These are phyloP conservation scores for Aspergillus sp. DNA, from an alignment of 2,329 filamentous ascomycete genomes.

Conservation along the genomic window DNA sequence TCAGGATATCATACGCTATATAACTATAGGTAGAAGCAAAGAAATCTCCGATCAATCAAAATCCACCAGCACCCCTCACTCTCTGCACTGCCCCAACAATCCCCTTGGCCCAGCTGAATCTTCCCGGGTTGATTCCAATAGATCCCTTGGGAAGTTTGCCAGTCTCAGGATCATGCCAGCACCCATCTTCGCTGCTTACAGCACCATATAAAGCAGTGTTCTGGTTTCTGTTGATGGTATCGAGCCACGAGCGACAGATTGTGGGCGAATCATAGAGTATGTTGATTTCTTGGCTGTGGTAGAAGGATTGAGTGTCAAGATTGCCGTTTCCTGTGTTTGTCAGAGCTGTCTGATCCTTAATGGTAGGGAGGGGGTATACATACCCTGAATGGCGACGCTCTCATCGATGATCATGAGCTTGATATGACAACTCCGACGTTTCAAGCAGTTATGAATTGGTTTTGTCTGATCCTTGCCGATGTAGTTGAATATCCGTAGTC, in stretches of 20 bases:
- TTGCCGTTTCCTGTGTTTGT: slow-evolving; percentile 57
- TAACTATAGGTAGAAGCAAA: not conserved
- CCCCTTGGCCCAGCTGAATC: slow-evolving; percentile 54
- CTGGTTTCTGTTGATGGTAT: slow-evolving; percentile 57
- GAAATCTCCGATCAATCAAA: slow-evolving; percentile 26
- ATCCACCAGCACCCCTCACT: slow-evolving; percentile 51
- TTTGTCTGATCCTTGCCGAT: slow-evolving; percentile 64
- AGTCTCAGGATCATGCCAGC: slow-evolving; percentile 52
- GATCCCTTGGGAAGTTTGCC: slow-evolving; percentile 44
- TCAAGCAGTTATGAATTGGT: slow-evolving; percentile 60
- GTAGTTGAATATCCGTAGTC: slow-evolving; percentile 62
- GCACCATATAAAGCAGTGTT: slow-evolving; percentile 57
- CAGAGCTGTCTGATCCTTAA: not conserved
- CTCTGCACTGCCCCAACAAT: slow-evolving; percentile 52
- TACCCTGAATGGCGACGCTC: slow-evolving; percentile 58
- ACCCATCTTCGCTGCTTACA: slow-evolving; percentile 50
- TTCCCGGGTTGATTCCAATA: slow-evolving; percentile 49
- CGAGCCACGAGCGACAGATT: slow-evolving; percentile 58
- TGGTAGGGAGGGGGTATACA: not conserved
- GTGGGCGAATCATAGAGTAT: slow-evolving; percentile 61
- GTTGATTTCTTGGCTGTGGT: slow-evolving; percentile 70
- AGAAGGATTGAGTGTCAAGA: slow-evolving; percentile 75
- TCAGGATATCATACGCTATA: no score
- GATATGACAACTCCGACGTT: slow-evolving; percentile 64
- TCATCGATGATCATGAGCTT: slow-evolving; percentile 71